Conservation (phyloP, 768 basidiomycete species). For the Pilatotrama ljubarskyi region DNA sequence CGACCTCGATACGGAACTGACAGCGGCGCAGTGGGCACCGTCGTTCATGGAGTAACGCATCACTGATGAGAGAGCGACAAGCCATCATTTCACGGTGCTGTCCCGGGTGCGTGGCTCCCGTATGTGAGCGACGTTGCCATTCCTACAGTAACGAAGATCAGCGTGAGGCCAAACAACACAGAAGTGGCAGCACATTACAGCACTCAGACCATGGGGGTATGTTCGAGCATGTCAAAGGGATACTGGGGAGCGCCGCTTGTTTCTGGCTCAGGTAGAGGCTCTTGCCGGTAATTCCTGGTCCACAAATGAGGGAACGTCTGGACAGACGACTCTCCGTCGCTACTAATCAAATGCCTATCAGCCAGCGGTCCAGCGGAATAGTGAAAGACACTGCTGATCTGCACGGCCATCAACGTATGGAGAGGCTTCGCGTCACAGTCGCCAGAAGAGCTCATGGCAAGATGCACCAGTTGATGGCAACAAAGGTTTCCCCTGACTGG, state of each 20-base stretch:
- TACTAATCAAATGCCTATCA: too few relatives aligned
- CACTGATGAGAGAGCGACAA: constrained; percentile 12
- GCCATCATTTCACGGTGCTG: constrained; percentile 3
- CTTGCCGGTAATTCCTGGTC: too few relatives aligned
- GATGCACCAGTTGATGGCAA: background rate
- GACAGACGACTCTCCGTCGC: too few relatives aligned
- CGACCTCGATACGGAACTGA: background rate
- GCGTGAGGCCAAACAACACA: background rate
- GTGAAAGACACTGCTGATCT: constrained; percentile 12
- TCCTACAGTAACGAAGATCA: background rate
- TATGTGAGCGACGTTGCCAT: background rate
- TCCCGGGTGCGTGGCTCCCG: background rate
- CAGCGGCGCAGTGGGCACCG: constrained; percentile 7
- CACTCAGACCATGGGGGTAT: too few relatives aligned
- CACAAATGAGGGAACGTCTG: too few relatives aligned
- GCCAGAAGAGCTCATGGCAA: background rate
- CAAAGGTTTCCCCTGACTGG: too few relatives aligned
- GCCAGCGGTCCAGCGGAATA: background rate
- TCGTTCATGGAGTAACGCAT: constrained; percentile 14
- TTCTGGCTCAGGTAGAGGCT: too few relatives aligned
- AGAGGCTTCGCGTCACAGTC: background rate
- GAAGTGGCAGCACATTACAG: too few relatives aligned
- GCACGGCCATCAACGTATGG: background rate
- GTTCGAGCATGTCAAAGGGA: too few relatives aligned
- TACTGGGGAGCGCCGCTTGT: too few relatives aligned